Evolutionary conservation across 2,329 filamentous ascomycete genomes (phyloP).

Genomic region (Emmonsiellopsis sp.): DNA sequence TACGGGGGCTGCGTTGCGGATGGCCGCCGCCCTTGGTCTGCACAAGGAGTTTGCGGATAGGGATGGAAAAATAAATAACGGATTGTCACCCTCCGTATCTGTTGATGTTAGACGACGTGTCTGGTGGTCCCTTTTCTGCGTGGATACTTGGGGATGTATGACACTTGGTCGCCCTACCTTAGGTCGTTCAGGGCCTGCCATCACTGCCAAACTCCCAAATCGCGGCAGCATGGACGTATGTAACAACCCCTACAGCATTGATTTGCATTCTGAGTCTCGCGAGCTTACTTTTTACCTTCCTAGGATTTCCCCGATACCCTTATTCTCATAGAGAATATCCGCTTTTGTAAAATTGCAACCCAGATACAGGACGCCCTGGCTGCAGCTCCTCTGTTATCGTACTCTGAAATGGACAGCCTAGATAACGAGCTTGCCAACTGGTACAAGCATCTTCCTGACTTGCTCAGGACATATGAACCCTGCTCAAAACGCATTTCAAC

Average conservation of each 20-base stretch:
- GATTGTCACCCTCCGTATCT: conserved; percentile 23
- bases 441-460: conserved; percentile 61
- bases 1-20: conserved; percentile 60
- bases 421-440: conserved; percentile 62
- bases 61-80: conserved; percentile 36
- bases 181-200: conserved; percentile 57
- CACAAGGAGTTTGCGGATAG: conserved; percentile 53
- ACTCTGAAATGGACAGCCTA: conserved; percentile 55
- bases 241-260: not conserved
- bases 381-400: conserved; percentile 55
- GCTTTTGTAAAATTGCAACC: conserved; percentile 70
- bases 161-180: conserved; percentile 62
- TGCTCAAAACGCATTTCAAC: conserved; percentile 63
- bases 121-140: conserved; percentile 66
- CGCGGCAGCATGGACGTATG: conserved; percentile 30
- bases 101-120: conserved; percentile 56
- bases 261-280: conserved; percentile 13
- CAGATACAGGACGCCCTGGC: conserved; percentile 67
- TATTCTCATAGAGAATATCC: conserved; percentile 64
- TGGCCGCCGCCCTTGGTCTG: conserved; percentile 64
- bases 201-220: conserved; percentile 55
- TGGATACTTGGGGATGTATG: conserved; percentile 65
- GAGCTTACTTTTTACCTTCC: conserved; percentile 29
- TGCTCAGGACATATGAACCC: conserved; percentile 54
- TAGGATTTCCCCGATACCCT: conserved; percentile 56